Conservation (phyloP, 164 flowering plant genomes). For the Cinnamomum micranthum region DNA sequence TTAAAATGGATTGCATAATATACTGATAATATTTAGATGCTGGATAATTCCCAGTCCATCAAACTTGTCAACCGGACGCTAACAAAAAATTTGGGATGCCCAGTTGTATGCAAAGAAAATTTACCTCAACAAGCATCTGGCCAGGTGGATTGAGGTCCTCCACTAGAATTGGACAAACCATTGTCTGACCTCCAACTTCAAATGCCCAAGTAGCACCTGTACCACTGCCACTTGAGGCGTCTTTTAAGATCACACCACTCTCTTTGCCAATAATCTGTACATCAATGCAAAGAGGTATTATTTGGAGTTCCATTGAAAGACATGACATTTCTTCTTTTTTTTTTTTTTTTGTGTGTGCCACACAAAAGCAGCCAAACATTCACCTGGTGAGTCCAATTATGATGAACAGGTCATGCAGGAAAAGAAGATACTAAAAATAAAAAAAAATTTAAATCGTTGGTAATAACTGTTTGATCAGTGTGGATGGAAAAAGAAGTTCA, state of each 20-base stretch:
- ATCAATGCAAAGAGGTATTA: conserved; percentile 8
- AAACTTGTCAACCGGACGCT: background rate
- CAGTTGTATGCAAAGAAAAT: background rate
- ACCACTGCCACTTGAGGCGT: conserved; percentile 20
- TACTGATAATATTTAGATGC: background rate
- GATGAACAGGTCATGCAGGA: background rate
- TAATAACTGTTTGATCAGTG: background rate
- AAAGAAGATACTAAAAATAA: too few relatives aligned
- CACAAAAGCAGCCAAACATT: background rate
- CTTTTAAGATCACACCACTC: conserved; percentile 35
- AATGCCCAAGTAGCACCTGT: conserved; percentile 76
- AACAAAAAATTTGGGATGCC: background rate
- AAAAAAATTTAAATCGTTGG: background rate
- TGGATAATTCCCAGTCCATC: background rate
- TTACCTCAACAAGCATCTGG: conserved; percentile 89
- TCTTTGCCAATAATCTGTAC: conserved; percentile 41
- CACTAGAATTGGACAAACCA: conserved; percentile 73
- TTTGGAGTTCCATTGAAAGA: background rate
- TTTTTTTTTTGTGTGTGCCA: background rate
- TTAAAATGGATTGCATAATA: background rate
- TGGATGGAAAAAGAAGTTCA: background rate
- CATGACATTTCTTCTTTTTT: background rate
- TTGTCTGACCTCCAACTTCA: conserved; percentile 60
- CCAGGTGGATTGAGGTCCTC: conserved; percentile 76
- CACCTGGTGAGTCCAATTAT: background rate